Conservation (phyloP, 345 rosid species). For the Litchi chinensis region DNA sequence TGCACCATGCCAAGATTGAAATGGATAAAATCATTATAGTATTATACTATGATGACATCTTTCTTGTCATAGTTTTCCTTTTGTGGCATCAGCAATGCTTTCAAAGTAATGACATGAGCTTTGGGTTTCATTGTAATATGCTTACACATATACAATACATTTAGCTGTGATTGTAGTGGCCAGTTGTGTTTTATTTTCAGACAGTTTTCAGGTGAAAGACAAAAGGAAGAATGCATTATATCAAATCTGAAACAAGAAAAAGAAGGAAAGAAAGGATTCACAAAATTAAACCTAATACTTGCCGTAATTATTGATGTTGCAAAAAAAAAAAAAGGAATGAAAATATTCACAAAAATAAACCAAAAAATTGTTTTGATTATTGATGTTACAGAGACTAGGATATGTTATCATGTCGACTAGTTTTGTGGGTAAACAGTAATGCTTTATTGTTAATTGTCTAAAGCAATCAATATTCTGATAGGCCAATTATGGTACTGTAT, state of each 20-base stretch:
- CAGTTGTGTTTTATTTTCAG: background rate
- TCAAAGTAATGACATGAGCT: background rate
- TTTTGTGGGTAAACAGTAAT: background rate
- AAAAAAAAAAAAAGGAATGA: background rate
- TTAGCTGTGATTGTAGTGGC: background rate
- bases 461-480: background rate
- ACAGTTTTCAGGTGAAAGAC: background rate
- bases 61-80: background rate
- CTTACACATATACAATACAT: background rate
- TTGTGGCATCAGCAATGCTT: background rate
- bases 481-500: background rate
- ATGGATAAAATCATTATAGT: background rate
- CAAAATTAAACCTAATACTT: background rate
- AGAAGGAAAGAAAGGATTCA: background rate
- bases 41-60: background rate
- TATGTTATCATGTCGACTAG: slow-evolving; percentile 2
- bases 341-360: background rate
- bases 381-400: background rate
- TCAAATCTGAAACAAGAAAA: background rate
- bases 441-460: background rate
- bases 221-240: background rate
- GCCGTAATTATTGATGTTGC: no score
- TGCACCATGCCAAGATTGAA: background rate
- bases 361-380: background rate
- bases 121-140: background rate